Evolutionary conservation across 2,329 filamentous ascomycete genomes (phyloP), one percentile per base, ranked within the genome.

Genomic region (Canariomyces notabilis): DNA sequence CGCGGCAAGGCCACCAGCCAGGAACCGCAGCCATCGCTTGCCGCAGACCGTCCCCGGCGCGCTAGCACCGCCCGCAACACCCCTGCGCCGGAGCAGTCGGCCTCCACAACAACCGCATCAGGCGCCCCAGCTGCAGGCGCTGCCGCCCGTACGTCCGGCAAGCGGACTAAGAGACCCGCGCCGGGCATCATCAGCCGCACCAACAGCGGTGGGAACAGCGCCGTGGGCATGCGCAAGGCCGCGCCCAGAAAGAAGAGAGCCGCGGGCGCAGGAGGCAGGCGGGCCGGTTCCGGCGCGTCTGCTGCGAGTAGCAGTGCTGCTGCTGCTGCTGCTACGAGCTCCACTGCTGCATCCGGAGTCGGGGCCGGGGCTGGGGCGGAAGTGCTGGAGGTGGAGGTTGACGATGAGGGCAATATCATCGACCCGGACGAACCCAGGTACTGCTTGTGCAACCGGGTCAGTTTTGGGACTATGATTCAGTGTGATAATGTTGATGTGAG

Each of bases 401-500:
- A 84, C 53, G 81, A 85, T 57, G 80, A 85, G 52, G 80, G 80
- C 9, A 83, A 83, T 50, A 67, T 77, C 20, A 85, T 90, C 59
- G 85, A 89, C 60, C 83, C 85, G 0, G 70, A 88, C 45, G 87
- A 93, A 69, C 77, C 82, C 34, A 72, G 79, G 52, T 93, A 93
- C 64, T 93, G 87, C 61, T 65, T 84, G 44, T 93, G 87, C 65
- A 85, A 87, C 56, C 74, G 87, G 48, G 85, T 93, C 43, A 89
- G 85, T 62, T 90, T 83, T 61, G 87, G 87, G 43, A 82, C 77
- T 16, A 93, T 93, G 87, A 87, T 93, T 61, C 79, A 80, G 50
- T 93, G 87, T 65, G 87, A 91, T 59, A 89, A 89, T 58, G 72
- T 79, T 36, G 83, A 87, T 66, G 83, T 87, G 69, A 78, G 80